Evolutionary conservation across 2,329 filamentous ascomycete species (phyloP).

Genomic region (Cytospora leucostoma): DNA sequence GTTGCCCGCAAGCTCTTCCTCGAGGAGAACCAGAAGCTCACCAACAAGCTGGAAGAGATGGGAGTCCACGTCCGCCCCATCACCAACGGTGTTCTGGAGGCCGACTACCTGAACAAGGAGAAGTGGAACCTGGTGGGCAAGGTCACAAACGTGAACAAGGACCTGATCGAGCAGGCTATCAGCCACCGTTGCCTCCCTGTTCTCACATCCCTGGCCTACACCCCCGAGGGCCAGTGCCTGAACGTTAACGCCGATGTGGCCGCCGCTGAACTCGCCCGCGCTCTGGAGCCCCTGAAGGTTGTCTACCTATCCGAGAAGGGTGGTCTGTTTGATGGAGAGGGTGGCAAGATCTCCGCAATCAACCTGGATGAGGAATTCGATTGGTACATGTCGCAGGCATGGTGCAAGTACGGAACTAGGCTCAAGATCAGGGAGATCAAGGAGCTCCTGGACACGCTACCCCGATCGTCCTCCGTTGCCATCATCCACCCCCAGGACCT

Average conservation of each 20-base stretch:
- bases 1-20: conserved; percentile 91
- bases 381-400: conserved; percentile 86
- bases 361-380: conserved; percentile 97
- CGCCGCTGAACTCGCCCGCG: conserved; percentile 86
- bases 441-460: conserved; percentile 84
- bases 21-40: conserved; percentile 91
- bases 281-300: conserved; percentile 91
- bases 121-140: conserved; percentile 96
- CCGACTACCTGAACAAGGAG: conserved; percentile 93
- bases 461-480: conserved; percentile 89
- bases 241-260: conserved; percentile 99
- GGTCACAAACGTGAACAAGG: conserved; percentile 89
- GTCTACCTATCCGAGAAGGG: conserved; percentile 99
- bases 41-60: conserved; percentile 85
- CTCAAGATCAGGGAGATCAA: conserved; percentile 98
- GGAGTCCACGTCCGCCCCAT: conserved; percentile 88
- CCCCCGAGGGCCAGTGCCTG: conserved; percentile 83
- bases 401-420: conserved; percentile 92
- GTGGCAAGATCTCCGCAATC: conserved; percentile 93
- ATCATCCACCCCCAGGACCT: conserved; percentile 96
- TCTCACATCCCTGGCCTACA: conserved; percentile 95
- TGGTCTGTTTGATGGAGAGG: conserved; percentile 88
- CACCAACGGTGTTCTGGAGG: conserved; percentile 84
- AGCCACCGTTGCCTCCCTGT: conserved; percentile 89
- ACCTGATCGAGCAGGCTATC: conserved; percentile 87